Conservation (phyloP, 495 filamentous ascomycete species). For the Neurospora sp. region DNA sequence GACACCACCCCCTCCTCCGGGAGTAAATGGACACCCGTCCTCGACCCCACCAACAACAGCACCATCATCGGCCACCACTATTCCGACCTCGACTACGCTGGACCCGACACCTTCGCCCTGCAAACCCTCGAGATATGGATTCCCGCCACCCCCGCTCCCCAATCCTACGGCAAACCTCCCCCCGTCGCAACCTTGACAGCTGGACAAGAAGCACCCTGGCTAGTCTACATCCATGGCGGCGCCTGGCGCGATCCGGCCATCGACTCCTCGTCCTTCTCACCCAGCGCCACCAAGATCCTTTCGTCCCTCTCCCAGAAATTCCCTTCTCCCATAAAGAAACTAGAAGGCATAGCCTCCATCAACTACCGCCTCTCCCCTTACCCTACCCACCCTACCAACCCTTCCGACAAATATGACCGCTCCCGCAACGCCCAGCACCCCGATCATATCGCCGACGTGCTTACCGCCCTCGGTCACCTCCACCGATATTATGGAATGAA, state of each 20-base stretch:
- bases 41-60: not conserved
- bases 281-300: slow-evolving; percentile 11
- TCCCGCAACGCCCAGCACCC: slow-evolving; percentile 50
- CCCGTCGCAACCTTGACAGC: not conserved
- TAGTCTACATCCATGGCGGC: slow-evolving; percentile 77
- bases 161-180: not conserved
- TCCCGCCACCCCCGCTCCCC: not conserved
- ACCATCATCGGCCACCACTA: slow-evolving; percentile 13
- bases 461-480: slow-evolving; percentile 50
- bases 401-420: slow-evolving; percentile 14
- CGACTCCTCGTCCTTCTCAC: slow-evolving; percentile 35
- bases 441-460: slow-evolving; percentile 62
- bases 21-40: not conserved
- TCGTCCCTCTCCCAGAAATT: not conserved
- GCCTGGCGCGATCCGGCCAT: slow-evolving; percentile 74
- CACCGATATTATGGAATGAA: slow-evolving; percentile 30
- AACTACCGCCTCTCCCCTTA: slow-evolving; percentile 76
- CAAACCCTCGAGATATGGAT: slow-evolving; percentile 21
- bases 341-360: slow-evolving; percentile 60
- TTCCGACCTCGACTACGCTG: slow-evolving; percentile 5
- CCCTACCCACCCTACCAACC: slow-evolving; percentile 47
- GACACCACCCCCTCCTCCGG: not conserved
- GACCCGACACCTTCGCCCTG: not conserved
- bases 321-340: no score
- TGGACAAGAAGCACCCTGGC: not conserved